Evolutionary conservation across 2,329 filamentous ascomycete species (phyloP).

Genomic region (Fonsecaea erecta): DNA sequence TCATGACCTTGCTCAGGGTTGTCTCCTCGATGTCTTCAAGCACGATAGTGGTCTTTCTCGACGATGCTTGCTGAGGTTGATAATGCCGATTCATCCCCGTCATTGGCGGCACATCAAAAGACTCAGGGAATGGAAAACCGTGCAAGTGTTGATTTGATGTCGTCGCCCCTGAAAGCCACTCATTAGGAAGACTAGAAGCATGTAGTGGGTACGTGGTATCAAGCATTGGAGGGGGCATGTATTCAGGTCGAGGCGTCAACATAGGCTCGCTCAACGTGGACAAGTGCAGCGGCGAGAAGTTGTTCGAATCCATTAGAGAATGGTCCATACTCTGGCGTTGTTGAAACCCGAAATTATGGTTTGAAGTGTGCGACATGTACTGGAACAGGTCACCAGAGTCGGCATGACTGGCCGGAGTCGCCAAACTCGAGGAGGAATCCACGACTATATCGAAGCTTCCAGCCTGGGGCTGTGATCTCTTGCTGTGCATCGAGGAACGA

Average conservation of each 20-base stretch:
- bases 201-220: neutral
- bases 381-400: neutral
- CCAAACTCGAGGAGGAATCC: neutral
- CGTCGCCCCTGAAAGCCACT: neutral
- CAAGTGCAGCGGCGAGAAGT: slow-evolving; percentile 3
- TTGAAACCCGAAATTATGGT: neutral
- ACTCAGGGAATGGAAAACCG: slow-evolving; percentile 7
- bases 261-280: slow-evolving; percentile 1
- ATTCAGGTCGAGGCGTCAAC: slow-evolving; percentile 9
- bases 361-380: neutral
- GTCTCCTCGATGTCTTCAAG: slow-evolving; percentile 9
- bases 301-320: neutral
- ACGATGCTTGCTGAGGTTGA: neutral
- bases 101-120: slow-evolving; percentile 7
- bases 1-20: slow-evolving; percentile 12
- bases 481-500: neutral
- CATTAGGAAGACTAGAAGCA: slow-evolving; percentile 3
- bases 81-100: neutral
- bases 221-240: neutral
- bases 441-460: neutral
- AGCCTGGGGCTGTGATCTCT: neutral
- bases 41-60: slow-evolving; percentile 1
- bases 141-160: slow-evolving; percentile 2
- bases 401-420: neutral
- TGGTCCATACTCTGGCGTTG: neutral